Evolutionary conservation across 2,329 filamentous ascomycete genomes (phyloP).

Genomic region (Aureobasidium sp.): DNA sequence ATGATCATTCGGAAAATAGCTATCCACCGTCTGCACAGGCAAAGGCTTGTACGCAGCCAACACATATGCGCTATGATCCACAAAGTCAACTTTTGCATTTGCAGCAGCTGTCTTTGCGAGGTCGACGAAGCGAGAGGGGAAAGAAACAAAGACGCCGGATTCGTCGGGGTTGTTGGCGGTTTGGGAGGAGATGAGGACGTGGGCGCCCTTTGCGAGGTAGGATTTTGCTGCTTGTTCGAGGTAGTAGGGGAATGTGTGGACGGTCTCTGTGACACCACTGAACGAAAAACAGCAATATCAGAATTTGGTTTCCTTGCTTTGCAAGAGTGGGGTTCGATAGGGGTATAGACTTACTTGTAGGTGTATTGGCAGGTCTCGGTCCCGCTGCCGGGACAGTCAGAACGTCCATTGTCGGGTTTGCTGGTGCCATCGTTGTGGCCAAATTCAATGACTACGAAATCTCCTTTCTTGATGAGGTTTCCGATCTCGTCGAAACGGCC

Average conservation of each 20-base stretch:
- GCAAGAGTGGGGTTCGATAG: background rate
- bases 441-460: conserved; percentile 64
- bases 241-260: conserved; percentile 55
- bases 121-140: conserved; percentile 46
- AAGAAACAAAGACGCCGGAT: conserved; percentile 43
- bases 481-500: conserved; percentile 54
- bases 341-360: conserved; percentile 31
- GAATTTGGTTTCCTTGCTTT: background rate
- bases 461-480: conserved; percentile 45
- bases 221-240: conserved; percentile 48
- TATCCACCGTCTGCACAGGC: conserved; percentile 43
- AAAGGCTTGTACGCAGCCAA: conserved; percentile 46
- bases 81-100: conserved; percentile 41
- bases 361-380: conserved; percentile 45
- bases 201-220: conserved; percentile 50
- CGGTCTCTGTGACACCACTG: conserved; percentile 42
- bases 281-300: background rate
- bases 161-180: conserved; percentile 60
- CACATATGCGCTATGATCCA: conserved; percentile 54
- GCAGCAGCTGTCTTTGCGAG: conserved; percentile 46
- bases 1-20: conserved; percentile 51
- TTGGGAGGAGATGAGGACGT: conserved; percentile 50
- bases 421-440: conserved; percentile 64
- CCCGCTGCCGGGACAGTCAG: conserved; percentile 50
- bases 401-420: conserved; percentile 52